Evolutionary conservation across 2,329 filamentous ascomycete species (phyloP).

Genomic region (Xylaria sp.): DNA sequence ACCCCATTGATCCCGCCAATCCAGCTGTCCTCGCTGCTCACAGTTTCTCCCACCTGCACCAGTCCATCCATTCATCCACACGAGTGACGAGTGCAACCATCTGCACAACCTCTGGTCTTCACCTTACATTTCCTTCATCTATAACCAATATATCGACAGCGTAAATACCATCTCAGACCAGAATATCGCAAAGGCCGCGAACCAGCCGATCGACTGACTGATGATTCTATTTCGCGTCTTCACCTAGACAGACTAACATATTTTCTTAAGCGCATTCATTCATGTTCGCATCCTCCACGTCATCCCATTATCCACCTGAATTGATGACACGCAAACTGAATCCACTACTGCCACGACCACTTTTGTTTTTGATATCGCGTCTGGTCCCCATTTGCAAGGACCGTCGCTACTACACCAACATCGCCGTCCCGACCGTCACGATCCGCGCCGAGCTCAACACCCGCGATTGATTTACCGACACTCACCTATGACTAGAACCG

Average conservation of each 20-base stretch:
- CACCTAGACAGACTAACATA: constrained; percentile 4
- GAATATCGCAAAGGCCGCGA: background rate
- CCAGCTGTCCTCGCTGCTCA: background rate
- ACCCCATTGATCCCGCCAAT: constrained; percentile 11
- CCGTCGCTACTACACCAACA: constrained; percentile 10
- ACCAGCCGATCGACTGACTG: constrained; percentile 10
- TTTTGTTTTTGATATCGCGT: constrained; percentile 12
- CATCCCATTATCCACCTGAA: constrained; percentile 27
- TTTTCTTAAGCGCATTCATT: constrained; percentile 31
- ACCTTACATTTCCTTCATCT: background rate
- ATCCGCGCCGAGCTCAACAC: constrained; percentile 17
- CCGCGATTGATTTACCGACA: constrained; percentile 18
- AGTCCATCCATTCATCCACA: constrained; percentile 11
- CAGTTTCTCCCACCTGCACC: constrained; percentile 17
- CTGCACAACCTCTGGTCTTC: background rate
- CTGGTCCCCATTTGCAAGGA: background rate
- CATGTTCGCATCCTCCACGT: constrained; percentile 35
- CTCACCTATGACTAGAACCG: constrained; percentile 16
- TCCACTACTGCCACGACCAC: constrained; percentile 27
- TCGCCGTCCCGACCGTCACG: background rate
- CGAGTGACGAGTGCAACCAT: constrained; percentile 1
- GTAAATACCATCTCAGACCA: background rate
- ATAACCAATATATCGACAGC: background rate
- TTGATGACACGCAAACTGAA: constrained; percentile 34
- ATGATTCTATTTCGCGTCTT: constrained; percentile 26